Conservation (phyloP, 164 flowering plant genomes). For the Vitis amurensis region DNA sequence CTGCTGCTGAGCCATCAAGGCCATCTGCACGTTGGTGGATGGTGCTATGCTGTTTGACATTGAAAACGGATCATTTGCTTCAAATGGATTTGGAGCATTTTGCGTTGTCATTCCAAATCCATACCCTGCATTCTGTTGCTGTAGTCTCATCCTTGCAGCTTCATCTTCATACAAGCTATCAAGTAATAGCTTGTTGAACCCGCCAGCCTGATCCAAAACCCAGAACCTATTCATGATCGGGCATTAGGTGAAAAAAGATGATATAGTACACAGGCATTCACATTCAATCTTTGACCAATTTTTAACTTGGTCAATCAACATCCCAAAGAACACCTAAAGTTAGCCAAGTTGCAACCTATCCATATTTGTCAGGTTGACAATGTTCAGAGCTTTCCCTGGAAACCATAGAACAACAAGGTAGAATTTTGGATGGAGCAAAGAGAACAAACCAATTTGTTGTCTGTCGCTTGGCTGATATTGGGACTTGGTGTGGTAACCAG, state of each 20-base stretch:
- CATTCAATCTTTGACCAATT: too few relatives aligned
- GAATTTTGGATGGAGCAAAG: background rate
- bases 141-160: conserved; percentile 55
- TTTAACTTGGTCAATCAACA: too few relatives aligned
- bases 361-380: background rate
- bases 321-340: too few relatives aligned
- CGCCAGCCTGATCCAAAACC: conserved; percentile 64
- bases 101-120: conserved; percentile 36
- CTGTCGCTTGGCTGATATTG: conserved; percentile 31
- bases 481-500: conserved; percentile 75
- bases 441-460: conserved; percentile 68
- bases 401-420: background rate
- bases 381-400: background rate
- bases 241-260: background rate
- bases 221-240: background rate
- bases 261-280: background rate
- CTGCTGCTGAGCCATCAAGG: conserved; percentile 54
- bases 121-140: conserved; percentile 62
- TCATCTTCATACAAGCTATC: conserved; percentile 94
- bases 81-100: conserved; percentile 41
- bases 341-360: background rate
- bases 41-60: conserved; percentile 73
- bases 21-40: conserved; percentile 82
- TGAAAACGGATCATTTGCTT: conserved; percentile 59
- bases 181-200: conserved; percentile 80